phyloP scores from a whole-genome alignment of 768 basidiomycete genomes.

The Boletus bicolor region DNA sequence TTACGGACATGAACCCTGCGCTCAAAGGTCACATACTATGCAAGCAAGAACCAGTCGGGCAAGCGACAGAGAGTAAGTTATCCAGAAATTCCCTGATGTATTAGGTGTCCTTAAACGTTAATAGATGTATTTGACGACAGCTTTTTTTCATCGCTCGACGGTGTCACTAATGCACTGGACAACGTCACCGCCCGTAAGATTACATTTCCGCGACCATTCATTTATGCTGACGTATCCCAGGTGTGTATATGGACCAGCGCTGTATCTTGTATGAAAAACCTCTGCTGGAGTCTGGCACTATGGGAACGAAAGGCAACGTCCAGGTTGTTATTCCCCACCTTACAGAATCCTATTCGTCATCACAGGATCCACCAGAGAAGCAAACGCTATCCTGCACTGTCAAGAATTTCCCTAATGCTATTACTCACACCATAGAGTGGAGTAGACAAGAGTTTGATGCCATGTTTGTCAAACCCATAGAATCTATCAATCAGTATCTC shows the following conservation, averaged over 20 bases:
- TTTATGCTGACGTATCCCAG: constrained; percentile 37
- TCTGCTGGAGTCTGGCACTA: constrained; percentile 92
- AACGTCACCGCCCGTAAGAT: constrained; percentile 90
- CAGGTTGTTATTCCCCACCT: constrained; percentile 93
- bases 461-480: constrained; percentile 89
- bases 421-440: constrained; percentile 99
- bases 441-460: constrained; percentile 89
- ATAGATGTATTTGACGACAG: constrained; percentile 82
- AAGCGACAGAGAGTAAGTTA: constrained; percentile 83
- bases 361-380: constrained; percentile 98
- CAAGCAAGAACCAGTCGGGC: constrained; percentile 91
- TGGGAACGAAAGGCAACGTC: constrained; percentile 97
- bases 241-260: constrained; percentile 97
- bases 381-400: constrained; percentile 95
- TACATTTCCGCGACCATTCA: not conserved
- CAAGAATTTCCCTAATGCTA: constrained; percentile 98
- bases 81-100: not conserved
- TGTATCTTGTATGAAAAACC: constrained; percentile 97
- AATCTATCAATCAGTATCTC: constrained; percentile 93
- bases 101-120: constrained; percentile 11
- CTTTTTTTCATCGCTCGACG: constrained; percentile 86
- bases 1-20: constrained; percentile 94
- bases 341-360: constrained; percentile 96
- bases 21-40: constrained; percentile 80
- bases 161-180: constrained; percentile 96